A percentile compares a stretch with the other conserved stretches of the same genome.
phyloP scores from a whole-genome alignment of 805 yeast genomes.

The Saturnispora sanitii region DNA sequence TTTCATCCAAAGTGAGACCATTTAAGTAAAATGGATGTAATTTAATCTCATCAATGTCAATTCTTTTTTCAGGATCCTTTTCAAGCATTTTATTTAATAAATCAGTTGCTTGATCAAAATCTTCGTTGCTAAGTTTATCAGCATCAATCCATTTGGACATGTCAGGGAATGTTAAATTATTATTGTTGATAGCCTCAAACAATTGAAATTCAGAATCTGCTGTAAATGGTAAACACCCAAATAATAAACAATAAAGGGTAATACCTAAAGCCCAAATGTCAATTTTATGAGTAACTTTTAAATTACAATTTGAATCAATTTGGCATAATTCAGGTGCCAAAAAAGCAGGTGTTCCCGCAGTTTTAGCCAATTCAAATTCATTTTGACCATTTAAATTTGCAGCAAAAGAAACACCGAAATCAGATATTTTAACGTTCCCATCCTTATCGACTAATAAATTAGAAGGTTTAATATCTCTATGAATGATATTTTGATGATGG shows the following conservation, averaged over 20 bases:
- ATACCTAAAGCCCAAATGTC: slow-evolving; percentile 99
- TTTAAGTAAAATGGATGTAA: slow-evolving; percentile 53
- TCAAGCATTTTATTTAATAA: slow-evolving; percentile 50
- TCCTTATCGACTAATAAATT: slow-evolving; percentile 65
- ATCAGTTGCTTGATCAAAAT: slow-evolving; percentile 40
- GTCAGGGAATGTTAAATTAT: slow-evolving; percentile 49
- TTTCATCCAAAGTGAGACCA: slow-evolving; percentile 22
- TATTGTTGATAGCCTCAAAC: slow-evolving; percentile 68
- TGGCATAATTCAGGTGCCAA: slow-evolving; percentile 88
- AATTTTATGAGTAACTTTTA: slow-evolving; percentile 66
- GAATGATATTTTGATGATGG: slow-evolving; percentile 85
- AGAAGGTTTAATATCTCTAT: slow-evolving; percentile 94
- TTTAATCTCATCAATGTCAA: slow-evolving; percentile 64
- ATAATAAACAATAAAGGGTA: slow-evolving; percentile 76
- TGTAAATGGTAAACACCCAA: slow-evolving; percentile 83
- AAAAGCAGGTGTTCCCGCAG: slow-evolving; percentile 97
- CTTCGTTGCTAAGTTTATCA: slow-evolving; percentile 16
- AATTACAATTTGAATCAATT: slow-evolving; percentile 35
- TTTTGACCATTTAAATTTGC: slow-evolving; percentile 35
- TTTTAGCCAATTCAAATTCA: slow-evolving; percentile 82
- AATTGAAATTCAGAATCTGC: slow-evolving; percentile 81
- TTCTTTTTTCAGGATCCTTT: slow-evolving; percentile 61
- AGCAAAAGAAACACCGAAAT: slow-evolving; percentile 90
- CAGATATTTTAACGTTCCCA: slow-evolving; percentile 81
- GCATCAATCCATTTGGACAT: slow-evolving; percentile 23